Conservation (phyloP, 2,329 filamentous ascomycete species). For the Domatiomyces catenatus region DNA sequence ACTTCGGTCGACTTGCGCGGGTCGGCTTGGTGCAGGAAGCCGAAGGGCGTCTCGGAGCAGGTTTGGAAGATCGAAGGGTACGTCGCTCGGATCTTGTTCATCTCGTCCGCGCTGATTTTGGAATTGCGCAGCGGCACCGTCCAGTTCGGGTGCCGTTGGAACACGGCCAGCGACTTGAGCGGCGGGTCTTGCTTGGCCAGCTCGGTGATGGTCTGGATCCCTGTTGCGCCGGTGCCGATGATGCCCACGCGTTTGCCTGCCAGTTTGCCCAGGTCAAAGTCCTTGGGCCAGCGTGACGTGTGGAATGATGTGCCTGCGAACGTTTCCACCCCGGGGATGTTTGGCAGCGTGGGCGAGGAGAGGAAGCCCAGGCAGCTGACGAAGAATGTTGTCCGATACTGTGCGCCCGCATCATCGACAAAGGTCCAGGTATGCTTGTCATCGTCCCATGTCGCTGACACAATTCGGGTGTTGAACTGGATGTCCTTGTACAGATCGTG, state of each 20-base stretch:
- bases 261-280: conserved; percentile 2
- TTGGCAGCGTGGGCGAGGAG: conserved; percentile 14
- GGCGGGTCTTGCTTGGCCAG: conserved; percentile 23
- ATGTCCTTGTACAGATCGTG: conserved; percentile 26
- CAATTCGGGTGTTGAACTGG: conserved; percentile 18
- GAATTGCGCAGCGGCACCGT: conserved; percentile 14
- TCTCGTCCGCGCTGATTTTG: conserved; percentile 2
- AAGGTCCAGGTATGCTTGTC: conserved; percentile 4
- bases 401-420: conserved; percentile 3
- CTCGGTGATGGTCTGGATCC: conserved; percentile 27
- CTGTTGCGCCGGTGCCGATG: conserved; percentile 32
- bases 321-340: conserved; percentile 14
- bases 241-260: conserved; percentile 27
- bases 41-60: conserved; percentile 2
- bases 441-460: conserved; percentile 5
- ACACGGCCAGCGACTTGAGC: conserved; percentile 24
- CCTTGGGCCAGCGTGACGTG: conserved; percentile 18
- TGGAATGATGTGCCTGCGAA: conserved; percentile 18
- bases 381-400: conserved; percentile 8
- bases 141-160: conserved; percentile 29
- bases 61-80: conserved; percentile 5
- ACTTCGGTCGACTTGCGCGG: conserved; percentile 20
- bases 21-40: conserved; percentile 6
- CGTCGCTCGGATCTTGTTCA: neutral
- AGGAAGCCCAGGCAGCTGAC: conserved; percentile 9